Evolutionary conservation across 805 yeast species (phyloP).

Genomic region (Ogataea dorogensis): DNA sequence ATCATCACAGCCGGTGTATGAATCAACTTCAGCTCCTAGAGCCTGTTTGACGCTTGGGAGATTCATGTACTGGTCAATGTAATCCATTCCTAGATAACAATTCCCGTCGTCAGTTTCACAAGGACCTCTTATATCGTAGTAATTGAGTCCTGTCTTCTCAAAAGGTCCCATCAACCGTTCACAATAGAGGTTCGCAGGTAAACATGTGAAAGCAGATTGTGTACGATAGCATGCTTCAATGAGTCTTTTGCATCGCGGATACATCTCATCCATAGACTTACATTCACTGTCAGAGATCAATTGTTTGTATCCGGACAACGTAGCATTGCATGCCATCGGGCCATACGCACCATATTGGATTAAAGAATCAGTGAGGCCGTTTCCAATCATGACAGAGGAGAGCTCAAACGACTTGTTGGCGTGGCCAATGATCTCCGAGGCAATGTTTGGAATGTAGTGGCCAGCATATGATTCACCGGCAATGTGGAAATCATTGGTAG

Average conservation of each 20-base stretch:
- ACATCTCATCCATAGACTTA: constrained; percentile 58
- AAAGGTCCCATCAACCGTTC: constrained; percentile 81
- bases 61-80: constrained; percentile 78
- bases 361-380: constrained; percentile 85
- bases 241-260: constrained; percentile 76
- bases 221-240: constrained; percentile 76
- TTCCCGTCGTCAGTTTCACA: constrained; percentile 64
- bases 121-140: constrained; percentile 80
- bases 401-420: constrained; percentile 56
- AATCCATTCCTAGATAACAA: constrained; percentile 79
- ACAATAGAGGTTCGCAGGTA: constrained; percentile 90
- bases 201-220: constrained; percentile 78
- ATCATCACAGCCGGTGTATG: constrained; percentile 72
- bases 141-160: constrained; percentile 82
- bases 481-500: constrained; percentile 65
- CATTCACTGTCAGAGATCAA: constrained; percentile 81
- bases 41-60: constrained; percentile 71
- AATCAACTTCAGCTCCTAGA: constrained; percentile 86
- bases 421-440: constrained; percentile 72
- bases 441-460: constrained; percentile 89
- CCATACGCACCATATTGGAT: constrained; percentile 74
- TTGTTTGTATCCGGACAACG: constrained; percentile 78
- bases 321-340: constrained; percentile 84
- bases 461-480: constrained; percentile 96
- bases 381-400: constrained; percentile 81